Evolutionary conservation across 169 alveolate species (phyloP).

Genomic region (Eimeria acervulina): DNA sequence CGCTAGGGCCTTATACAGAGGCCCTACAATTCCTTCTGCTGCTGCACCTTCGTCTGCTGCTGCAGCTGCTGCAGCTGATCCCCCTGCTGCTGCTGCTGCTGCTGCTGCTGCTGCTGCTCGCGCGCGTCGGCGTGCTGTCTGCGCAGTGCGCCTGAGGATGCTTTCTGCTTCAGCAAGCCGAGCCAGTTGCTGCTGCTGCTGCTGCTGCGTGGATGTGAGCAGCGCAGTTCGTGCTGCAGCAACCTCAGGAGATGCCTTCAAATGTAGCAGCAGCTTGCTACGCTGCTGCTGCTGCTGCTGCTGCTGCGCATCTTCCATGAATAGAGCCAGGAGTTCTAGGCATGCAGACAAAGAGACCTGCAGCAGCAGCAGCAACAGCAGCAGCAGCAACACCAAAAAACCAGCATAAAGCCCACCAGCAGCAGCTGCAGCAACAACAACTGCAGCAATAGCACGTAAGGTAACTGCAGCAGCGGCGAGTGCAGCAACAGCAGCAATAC

Average conservation of each 20-base stretch:
- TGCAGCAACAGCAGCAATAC: not conserved
- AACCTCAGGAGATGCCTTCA: not conserved
- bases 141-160: slow-evolving; percentile 11
- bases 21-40: not conserved
- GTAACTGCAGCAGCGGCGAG: not conserved
- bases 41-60: not conserved
- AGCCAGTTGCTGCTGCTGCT: not conserved
- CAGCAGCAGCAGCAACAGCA: slow-evolving; percentile 49
- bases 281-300: slow-evolving; percentile 39
- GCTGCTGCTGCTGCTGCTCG: slow-evolving; percentile 63
- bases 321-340: slow-evolving; percentile 21
- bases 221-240: not conserved
- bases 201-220: not conserved
- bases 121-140: not conserved
- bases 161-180: not conserved
- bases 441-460: not conserved
- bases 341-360: slow-evolving; percentile 59
- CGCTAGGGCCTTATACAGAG: not conserved
- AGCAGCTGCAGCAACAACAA: not conserved
- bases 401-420: too few species aligned
- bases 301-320: slow-evolving; percentile 20
- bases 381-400: not conserved
- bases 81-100: slow-evolving; percentile 51
- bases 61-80: slow-evolving; percentile 25
- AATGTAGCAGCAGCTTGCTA: not conserved